These are phyloP conservation scores for Chenopodium formosanum DNA, from an alignment of 148 eudicot genomes.

Conservation along the genomic window DNA sequence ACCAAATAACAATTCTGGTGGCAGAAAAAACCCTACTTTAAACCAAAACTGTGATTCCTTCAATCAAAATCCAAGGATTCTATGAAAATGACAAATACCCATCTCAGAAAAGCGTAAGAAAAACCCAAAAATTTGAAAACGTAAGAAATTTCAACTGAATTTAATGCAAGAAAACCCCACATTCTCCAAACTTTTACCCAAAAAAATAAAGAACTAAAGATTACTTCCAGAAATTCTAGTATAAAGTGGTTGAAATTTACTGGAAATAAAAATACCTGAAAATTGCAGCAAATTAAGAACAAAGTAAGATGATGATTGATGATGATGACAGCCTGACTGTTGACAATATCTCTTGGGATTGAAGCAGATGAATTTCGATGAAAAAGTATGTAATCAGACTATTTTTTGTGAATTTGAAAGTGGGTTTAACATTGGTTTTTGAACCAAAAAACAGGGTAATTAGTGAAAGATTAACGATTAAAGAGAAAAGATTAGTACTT, in stretches of 20 bases:
- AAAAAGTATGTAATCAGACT: not conserved
- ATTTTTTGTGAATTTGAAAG: not conserved
- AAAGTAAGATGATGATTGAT: slow-evolving; percentile 14
- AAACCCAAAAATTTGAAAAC: not conserved
- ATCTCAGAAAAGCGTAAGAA: not conserved
- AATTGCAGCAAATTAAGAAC: slow-evolving; percentile 3
- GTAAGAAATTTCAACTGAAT: not conserved
- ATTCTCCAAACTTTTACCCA: slow-evolving; percentile 3
- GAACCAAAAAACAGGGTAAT: not conserved
- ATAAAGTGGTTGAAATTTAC: slow-evolving; percentile 21
- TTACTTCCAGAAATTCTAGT: not conserved
- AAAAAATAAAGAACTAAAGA: not conserved
- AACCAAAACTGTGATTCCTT: not conserved
- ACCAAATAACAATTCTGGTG: not conserved
- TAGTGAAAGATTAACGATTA: not conserved
- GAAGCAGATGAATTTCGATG: slow-evolving; percentile 5
- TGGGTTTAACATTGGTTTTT: not conserved
- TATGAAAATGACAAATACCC: slow-evolving; percentile 22
- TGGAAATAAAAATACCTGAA: not conserved
- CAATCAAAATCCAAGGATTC: slow-evolving; percentile 11
- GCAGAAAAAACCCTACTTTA: slow-evolving; percentile 13
- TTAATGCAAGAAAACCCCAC: slow-evolving; percentile 16
- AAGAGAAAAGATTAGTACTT: not conserved
- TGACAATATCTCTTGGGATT: slow-evolving; percentile 18
- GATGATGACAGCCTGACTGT: slow-evolving; percentile 15